phyloP scores from a whole-genome alignment of 2,329 filamentous ascomycete species.

The Phymatotrichopsis omnivora region DNA sequence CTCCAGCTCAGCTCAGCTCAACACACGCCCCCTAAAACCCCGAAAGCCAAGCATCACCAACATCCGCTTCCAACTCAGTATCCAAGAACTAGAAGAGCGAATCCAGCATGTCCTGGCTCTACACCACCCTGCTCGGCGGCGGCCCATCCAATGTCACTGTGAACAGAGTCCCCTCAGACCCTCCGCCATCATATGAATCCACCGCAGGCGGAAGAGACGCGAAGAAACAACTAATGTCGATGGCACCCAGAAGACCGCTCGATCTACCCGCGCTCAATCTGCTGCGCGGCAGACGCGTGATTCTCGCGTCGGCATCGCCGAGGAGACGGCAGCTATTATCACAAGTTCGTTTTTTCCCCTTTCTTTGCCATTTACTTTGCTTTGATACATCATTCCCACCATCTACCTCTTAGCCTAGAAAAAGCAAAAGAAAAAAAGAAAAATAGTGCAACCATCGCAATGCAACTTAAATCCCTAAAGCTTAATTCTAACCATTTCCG shows the following conservation, averaged over 20 bases:
- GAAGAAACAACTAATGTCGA: constrained; percentile 9
- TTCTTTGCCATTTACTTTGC: constrained; percentile 2
- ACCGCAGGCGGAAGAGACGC: constrained; percentile 3
- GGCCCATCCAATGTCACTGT: constrained; percentile 7
- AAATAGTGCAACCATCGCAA: no score
- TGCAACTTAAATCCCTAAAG: no score
- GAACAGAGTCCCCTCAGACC: constrained; percentile 10
- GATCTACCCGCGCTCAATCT: constrained; percentile 68
- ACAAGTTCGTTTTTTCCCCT: constrained; percentile 42
- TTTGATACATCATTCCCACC: background rate
- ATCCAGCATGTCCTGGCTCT: constrained; percentile 24
- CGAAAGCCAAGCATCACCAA: no score
- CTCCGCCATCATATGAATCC: constrained; percentile 9
- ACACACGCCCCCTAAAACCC: no score
- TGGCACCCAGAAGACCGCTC: constrained; percentile 47
- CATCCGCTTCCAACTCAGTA: no score
- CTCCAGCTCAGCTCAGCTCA: no score
- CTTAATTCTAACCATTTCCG: constrained; percentile 1
- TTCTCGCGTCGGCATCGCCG: constrained; percentile 84
- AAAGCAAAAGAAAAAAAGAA: constrained; percentile 11
- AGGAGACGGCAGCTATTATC: constrained; percentile 70
- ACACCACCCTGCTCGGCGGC: constrained; percentile 20
- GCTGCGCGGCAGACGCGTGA: constrained; percentile 67
- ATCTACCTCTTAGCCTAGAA: background rate
- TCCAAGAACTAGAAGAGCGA: no score